These are phyloP conservation scores for Saccharum hybrid DNA, from an alignment of 202 grass and related monocot species.

Conservation along the genomic window DNA sequence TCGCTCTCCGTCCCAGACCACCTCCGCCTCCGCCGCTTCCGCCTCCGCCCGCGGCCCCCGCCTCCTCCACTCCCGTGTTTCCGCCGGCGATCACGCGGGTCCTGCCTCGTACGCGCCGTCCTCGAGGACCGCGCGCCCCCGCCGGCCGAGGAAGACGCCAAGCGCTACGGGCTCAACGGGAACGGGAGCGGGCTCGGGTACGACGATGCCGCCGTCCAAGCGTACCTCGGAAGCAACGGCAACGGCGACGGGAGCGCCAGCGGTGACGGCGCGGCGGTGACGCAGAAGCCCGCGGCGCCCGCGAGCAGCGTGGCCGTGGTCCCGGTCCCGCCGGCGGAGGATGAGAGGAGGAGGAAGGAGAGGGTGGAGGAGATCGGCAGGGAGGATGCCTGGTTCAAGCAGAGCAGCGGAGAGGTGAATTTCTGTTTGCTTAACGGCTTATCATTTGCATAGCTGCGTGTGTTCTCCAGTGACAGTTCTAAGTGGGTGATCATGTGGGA, in stretches of 20 bases:
- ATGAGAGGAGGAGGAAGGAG: constrained; percentile 74
- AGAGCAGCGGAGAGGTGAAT: constrained; percentile 49
- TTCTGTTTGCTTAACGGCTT: neutral
- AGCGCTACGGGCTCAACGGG: constrained; percentile 53
- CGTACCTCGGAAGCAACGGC: constrained; percentile 58
- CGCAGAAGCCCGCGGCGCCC: neutral
- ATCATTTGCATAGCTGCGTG: neutral
- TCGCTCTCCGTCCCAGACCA: constrained; percentile 47
- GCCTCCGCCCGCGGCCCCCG: neutral
- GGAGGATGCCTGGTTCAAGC: constrained; percentile 98
- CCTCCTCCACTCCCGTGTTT: constrained; percentile 18
- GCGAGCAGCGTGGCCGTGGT: constrained; percentile 33
- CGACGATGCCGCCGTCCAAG: constrained; percentile 46
- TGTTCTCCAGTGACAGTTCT: neutral
- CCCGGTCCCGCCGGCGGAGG: constrained; percentile 19
- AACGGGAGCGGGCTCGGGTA: constrained; percentile 51
- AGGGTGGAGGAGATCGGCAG: constrained; percentile 75
- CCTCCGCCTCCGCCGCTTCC: constrained; percentile 45
- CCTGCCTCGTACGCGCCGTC: constrained; percentile 30
- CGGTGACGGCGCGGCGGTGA: constrained; percentile 41
- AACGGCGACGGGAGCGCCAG: constrained; percentile 34
- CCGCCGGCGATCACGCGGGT: constrained; percentile 27
- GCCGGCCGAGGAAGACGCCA: constrained; percentile 38
- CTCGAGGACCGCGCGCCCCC: constrained; percentile 42
- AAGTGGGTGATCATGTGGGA: neutral